These are phyloP conservation scores for Cardamine occulta DNA, from an alignment of 345 rosid genomes.

Conservation along the genomic window DNA sequence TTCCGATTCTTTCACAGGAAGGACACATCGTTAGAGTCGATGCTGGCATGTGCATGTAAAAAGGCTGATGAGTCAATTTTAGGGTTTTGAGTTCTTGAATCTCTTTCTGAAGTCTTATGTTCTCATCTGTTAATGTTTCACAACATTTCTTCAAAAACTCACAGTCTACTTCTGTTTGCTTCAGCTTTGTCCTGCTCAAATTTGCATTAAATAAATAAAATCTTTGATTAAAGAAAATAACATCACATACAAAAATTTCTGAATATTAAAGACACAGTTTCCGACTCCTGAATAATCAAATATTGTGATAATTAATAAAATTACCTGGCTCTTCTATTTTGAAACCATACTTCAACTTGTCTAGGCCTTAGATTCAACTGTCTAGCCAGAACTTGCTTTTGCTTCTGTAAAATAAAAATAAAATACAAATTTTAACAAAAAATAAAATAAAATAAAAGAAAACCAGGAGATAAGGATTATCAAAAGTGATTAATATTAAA, in stretches of 20 bases:
- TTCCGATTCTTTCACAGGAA: conserved; percentile 73
- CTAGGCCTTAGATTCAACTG: conserved; percentile 88
- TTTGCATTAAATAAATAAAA: not conserved
- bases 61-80: conserved; percentile 54
- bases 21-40: conserved; percentile 76
- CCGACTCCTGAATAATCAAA: not conserved
- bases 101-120: conserved; percentile 88
- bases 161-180: conserved; percentile 97
- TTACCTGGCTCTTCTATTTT: conserved; percentile 98
- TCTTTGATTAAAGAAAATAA: not conserved
- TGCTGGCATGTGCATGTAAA: conserved; percentile 79
- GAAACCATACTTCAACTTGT: conserved; percentile 99
- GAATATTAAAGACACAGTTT: not conserved
- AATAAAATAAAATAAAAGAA: not conserved
- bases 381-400: conserved; percentile 87
- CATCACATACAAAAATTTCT: not conserved
- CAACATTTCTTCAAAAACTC: conserved; percentile 90
- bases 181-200: conserved; percentile 80
- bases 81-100: conserved; percentile 75
- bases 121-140: conserved; percentile 89
- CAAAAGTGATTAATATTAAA: conserved; percentile 20
- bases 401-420: conserved; percentile 57
- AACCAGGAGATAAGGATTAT: not conserved
- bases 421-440: not conserved
- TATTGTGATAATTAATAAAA: conserved; percentile 2